Evolutionary conservation across 2,329 filamentous ascomycete species (phyloP), one percentile per base, ranked within the genome.

Genomic region (Colletotrichum plurivorum): DNA sequence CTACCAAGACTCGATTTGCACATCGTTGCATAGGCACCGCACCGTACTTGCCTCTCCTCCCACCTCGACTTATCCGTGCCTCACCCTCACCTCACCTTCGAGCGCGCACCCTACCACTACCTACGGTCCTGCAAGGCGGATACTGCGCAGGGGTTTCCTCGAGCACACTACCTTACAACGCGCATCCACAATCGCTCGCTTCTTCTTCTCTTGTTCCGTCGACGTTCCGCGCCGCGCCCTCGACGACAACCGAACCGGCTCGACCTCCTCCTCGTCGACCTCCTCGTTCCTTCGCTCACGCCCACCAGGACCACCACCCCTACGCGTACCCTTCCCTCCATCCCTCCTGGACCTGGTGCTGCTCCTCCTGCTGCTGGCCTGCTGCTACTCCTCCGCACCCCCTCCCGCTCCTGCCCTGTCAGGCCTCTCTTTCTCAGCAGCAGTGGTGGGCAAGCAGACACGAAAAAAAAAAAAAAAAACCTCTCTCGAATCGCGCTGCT

Each of bases 251-350:
- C 54, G 59, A 55, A 62, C 55, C 54, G 59, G 25, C 20, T 51
- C 61, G 43, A 65, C 31, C 55, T 55, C 48, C 62, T 64, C 55
- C 49, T 61, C 57, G n/a, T 46, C 59, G 36, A 63, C 25, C 41
- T 48, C 65, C 53, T 31, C 13, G 12, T 52, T 27, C 46, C 53
- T 70, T 70, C 67, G 58, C 52, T 36, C 67, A 70, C 67, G 53
- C 67, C 67, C 52, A 49, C 39, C 39, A 31, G 54, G 13, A 36
- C 31, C 31, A 36, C 31, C 18, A 36, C 45, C 63, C 63, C 45
- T 67, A 70, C 67, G 46, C 56, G 62, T 69, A 69, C 66, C 66
- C 66, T 69, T 69, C 66, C 60, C 27, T 51, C 58, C 31, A 10
- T 36, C 31, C 31, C 31, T 36, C 31, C 31, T 12, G 31, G 31